These are phyloP conservation scores for Dryas octopetala DNA, from an alignment of 306 rosid genomes.

Conservation along the genomic window DNA sequence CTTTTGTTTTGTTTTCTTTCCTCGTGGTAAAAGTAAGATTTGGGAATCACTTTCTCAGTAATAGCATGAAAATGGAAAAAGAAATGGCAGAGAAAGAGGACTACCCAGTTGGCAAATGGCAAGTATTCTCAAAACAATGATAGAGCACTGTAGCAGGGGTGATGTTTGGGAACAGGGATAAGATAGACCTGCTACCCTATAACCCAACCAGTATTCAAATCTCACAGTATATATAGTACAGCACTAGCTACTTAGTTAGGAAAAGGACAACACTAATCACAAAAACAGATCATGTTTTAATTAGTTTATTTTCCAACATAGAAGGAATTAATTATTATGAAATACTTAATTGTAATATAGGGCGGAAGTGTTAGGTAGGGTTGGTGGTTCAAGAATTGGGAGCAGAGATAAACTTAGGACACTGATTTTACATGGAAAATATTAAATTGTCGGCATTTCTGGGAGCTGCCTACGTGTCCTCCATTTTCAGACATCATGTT, in stretches of 20 bases:
- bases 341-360: too few relatives aligned
- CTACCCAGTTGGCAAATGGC: neutral
- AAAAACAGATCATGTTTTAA: too few relatives aligned
- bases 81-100: conserved; percentile 9
- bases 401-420: neutral
- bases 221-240: neutral
- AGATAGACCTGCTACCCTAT: conserved; percentile 13
- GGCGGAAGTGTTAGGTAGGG: neutral
- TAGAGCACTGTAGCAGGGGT: neutral
- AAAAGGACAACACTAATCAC: too few relatives aligned
- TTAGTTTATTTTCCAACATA: too few relatives aligned
- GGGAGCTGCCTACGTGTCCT: conserved; percentile 56
- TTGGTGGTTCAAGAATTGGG: conserved; percentile 13
- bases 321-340: too few relatives aligned
- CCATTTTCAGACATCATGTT: conserved; percentile 45
- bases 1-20: neutral
- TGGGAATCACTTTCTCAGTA: conserved; percentile 18
- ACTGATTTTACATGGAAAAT: conserved; percentile 34
- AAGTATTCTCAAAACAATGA: neutral
- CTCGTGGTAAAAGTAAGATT: conserved; percentile 14
- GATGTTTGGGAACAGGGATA: conserved; percentile 8
- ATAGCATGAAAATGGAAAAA: conserved; percentile 16
- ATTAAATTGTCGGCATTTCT: conserved; percentile 51
- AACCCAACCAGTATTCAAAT: conserved; percentile 5
- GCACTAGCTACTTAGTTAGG: neutral